These are phyloP conservation scores for Trichoderma breve DNA, from an alignment of 2,329 filamentous ascomycete species.

Conservation along the genomic window DNA sequence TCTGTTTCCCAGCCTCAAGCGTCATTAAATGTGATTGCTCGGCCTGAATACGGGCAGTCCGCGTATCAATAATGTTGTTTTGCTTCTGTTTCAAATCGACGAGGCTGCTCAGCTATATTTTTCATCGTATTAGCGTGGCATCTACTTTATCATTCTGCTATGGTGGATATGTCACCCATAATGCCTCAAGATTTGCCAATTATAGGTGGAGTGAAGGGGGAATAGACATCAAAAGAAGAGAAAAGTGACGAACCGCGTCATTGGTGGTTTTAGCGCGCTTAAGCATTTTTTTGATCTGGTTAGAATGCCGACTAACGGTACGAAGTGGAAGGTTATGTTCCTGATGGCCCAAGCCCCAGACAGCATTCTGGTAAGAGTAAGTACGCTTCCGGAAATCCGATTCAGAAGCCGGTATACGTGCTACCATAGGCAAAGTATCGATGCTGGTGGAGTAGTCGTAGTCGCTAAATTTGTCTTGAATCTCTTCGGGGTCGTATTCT, in stretches of 20 bases:
- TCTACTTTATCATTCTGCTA: too few species aligned
- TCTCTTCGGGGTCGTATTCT: not conserved
- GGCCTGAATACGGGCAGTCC: not conserved
- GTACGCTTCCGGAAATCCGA: not conserved
- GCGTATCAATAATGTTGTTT: not conserved
- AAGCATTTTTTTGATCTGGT: not conserved
- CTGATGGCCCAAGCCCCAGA: not conserved
- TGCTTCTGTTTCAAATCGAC: slow-evolving; percentile 1
- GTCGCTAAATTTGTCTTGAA: not conserved
- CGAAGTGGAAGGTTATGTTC: not conserved
- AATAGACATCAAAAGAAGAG: not conserved
- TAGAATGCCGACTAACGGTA: not conserved
- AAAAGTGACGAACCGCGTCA: not conserved
- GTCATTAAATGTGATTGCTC: not conserved
- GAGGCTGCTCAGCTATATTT: not conserved
- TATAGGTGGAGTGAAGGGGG: not conserved
- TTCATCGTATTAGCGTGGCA: not conserved
- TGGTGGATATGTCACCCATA: not conserved
- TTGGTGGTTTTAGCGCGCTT: not conserved
- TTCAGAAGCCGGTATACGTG: too few species aligned
- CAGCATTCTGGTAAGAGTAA: not conserved
- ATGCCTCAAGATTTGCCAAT: not conserved
- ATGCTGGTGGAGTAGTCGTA: too few species aligned
- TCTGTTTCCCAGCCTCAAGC: not conserved
- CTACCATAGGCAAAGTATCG: too few species aligned